Evolutionary conservation across 73 alveolate species (phyloP).

Genomic region (Vitrella brassicaformis): DNA sequence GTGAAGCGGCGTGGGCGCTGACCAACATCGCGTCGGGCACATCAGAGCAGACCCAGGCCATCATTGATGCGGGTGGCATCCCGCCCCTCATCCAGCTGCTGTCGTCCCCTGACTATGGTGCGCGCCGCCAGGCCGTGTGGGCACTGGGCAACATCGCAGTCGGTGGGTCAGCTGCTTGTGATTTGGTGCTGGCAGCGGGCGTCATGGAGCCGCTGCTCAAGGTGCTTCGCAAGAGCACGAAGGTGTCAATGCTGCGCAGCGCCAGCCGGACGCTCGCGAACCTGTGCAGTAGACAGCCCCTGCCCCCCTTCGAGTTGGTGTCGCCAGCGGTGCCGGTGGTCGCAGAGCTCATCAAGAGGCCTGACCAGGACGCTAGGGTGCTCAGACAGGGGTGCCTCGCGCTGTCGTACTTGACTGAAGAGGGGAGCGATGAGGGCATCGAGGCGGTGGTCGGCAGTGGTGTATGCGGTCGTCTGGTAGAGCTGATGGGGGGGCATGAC

Average conservation of each 20-base stretch:
- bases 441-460: conserved; percentile 58
- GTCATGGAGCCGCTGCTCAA: conserved; percentile 69
- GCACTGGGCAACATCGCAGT: conserved; percentile 92
- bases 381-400: conserved; percentile 79
- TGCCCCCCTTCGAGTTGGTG: conserved; percentile 60
- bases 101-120: conserved; percentile 52
- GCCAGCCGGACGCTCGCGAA: conserved; percentile 87
- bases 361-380: conserved; percentile 65
- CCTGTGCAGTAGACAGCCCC: conserved; percentile 86
- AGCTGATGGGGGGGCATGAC: conserved; percentile 57
- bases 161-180: conserved; percentile 69
- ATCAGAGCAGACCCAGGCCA: conserved; percentile 72
- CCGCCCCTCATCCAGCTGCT: conserved; percentile 64
- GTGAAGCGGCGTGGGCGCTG: conserved; percentile 92
- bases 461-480: conserved; percentile 58
- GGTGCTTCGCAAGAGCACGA: conserved; percentile 51
- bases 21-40: conserved; percentile 91
- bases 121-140: conserved; percentile 85
- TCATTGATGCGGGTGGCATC: conserved; percentile 82
- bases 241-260: conserved; percentile 57
- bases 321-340: conserved; percentile 58
- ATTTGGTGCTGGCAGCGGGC: conserved; percentile 57
- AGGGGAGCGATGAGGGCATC: too few species aligned
- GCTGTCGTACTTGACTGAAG: conserved; percentile 67
- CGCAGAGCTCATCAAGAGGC: conserved; percentile 58